These are phyloP conservation scores for Pythium periplocum DNA, from an alignment of 352 stramenopile genomes.

Conservation along the genomic window DNA sequence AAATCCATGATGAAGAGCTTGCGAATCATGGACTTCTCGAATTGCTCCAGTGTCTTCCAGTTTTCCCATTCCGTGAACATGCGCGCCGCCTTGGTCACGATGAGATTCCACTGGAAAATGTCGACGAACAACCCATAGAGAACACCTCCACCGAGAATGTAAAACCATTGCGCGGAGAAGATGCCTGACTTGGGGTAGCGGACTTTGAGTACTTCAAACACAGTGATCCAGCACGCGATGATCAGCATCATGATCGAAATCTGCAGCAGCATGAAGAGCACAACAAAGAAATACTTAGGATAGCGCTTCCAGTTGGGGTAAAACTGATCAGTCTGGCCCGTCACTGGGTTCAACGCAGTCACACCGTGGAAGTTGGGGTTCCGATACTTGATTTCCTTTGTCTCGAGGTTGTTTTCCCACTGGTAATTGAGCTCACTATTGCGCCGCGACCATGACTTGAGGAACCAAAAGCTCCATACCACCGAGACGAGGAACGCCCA, in stretches of 20 bases:
- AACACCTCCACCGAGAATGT: slow-evolving; percentile 68
- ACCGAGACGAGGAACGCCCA: slow-evolving; percentile 78
- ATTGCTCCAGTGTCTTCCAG: slow-evolving; percentile 81
- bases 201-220: slow-evolving; percentile 73
- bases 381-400: slow-evolving; percentile 61
- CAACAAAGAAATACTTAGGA: slow-evolving; percentile 58
- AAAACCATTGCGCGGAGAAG: slow-evolving; percentile 79
- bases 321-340: slow-evolving; percentile 47
- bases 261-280: slow-evolving; percentile 72
- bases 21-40: slow-evolving; percentile 69
- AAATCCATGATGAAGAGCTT: slow-evolving; percentile 86
- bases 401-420: slow-evolving; percentile 68
- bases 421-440: slow-evolving; percentile 70
- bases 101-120: slow-evolving; percentile 77
- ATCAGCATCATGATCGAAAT: slow-evolving; percentile 85
- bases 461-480: slow-evolving; percentile 75
- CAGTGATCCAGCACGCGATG: slow-evolving; percentile 80
- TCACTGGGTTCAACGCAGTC: slow-evolving; percentile 55
- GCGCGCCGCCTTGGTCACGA: slow-evolving; percentile 66
- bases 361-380: slow-evolving; percentile 68
- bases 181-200: slow-evolving; percentile 56
- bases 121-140: slow-evolving; percentile 80
- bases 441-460: slow-evolving; percentile 73
- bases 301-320: slow-evolving; percentile 76
- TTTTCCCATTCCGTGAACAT: slow-evolving; percentile 81